Conservation (phyloP, 1,284 basidiomycete species). For the Malassezia japonica region DNA sequence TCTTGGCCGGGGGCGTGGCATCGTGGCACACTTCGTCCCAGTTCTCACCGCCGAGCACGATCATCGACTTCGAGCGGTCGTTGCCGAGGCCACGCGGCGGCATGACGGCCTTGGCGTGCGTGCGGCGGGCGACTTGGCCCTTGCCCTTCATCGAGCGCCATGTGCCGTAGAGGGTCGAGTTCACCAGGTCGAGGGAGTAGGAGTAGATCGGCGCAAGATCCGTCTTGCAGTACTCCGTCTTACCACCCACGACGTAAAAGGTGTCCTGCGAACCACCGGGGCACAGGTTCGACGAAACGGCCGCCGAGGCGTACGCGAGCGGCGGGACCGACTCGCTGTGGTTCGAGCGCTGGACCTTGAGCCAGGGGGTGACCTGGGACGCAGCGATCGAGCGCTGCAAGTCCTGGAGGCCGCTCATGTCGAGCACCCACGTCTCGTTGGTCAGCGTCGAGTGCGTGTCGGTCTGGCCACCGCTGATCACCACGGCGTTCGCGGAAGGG, state of each 20-base stretch:
- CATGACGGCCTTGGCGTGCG: slow-evolving; percentile 13
- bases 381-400: slow-evolving; percentile 1
- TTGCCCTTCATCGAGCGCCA: slow-evolving; percentile 5
- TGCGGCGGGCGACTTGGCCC: slow-evolving; percentile 8
- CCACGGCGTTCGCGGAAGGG: slow-evolving; percentile 14
- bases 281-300: slow-evolving; percentile 11
- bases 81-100: slow-evolving; percentile 9
- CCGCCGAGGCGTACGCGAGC: slow-evolving; percentile 19
- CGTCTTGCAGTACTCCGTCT: slow-evolving; percentile 15
- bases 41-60: slow-evolving; percentile 23
- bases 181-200: slow-evolving; percentile 12
- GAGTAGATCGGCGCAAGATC: slow-evolving; percentile 8
- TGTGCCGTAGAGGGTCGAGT: slow-evolving; percentile 1
- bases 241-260: slow-evolving; percentile 23
- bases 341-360: background rate
- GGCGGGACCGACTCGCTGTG: slow-evolving; percentile 7
- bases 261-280: slow-evolving; percentile 6
- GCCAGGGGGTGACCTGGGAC: slow-evolving; percentile 1
- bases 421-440: slow-evolving; percentile 24
- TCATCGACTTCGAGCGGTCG: slow-evolving; percentile 9
- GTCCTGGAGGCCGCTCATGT: slow-evolving; percentile 15
- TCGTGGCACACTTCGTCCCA: slow-evolving; percentile 3
- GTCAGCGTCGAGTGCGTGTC: slow-evolving; percentile 10
- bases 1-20: background rate
- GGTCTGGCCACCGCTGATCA: slow-evolving; percentile 23